These are phyloP conservation scores for Cryptococcus sp. DNA, from an alignment of 1,284 basidiomycete genomes.

Conservation along the genomic window DNA sequence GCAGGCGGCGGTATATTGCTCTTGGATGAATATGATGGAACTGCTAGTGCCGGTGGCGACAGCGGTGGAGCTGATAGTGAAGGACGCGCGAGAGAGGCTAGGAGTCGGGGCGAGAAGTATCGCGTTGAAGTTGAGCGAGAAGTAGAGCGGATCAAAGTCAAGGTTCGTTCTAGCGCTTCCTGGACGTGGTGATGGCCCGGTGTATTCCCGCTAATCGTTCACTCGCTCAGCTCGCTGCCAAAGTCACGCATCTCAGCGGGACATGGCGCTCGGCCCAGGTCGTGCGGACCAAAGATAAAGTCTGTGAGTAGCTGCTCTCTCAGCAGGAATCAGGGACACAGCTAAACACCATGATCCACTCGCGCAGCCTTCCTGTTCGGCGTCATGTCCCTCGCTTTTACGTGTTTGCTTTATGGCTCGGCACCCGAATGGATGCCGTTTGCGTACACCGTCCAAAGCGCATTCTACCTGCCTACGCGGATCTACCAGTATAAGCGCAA, in stretches of 20 bases:
- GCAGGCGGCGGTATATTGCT: slow-evolving; percentile 50
- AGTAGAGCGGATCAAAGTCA: slow-evolving; percentile 73
- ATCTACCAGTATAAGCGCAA: slow-evolving; percentile 80
- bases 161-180: slow-evolving; percentile 52
- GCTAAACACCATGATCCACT: slow-evolving; percentile 8
- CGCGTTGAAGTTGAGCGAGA: slow-evolving; percentile 74
- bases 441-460: slow-evolving; percentile 64
- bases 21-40: slow-evolving; percentile 28
- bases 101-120: slow-evolving; percentile 38
- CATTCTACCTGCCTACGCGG: slow-evolving; percentile 77
- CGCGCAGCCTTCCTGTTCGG: slow-evolving; percentile 80
- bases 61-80: slow-evolving; percentile 11
- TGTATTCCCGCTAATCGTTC: not conserved
- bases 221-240: slow-evolving; percentile 36
- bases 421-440: slow-evolving; percentile 71
- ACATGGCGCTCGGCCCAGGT: slow-evolving; percentile 89
- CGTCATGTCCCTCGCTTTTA: slow-evolving; percentile 81
- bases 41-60: slow-evolving; percentile 2
- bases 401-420: slow-evolving; percentile 78
- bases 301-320: slow-evolving; percentile 40
- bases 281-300: slow-evolving; percentile 84
- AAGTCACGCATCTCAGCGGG: slow-evolving; percentile 71
- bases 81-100: slow-evolving; percentile 8
- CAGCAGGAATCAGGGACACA: not conserved
- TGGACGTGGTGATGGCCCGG: not conserved